Base-by-base conservation (phyloP, 2,329 filamentous ascomycete species). In the Chaetomiaceae sp. region DNA sequence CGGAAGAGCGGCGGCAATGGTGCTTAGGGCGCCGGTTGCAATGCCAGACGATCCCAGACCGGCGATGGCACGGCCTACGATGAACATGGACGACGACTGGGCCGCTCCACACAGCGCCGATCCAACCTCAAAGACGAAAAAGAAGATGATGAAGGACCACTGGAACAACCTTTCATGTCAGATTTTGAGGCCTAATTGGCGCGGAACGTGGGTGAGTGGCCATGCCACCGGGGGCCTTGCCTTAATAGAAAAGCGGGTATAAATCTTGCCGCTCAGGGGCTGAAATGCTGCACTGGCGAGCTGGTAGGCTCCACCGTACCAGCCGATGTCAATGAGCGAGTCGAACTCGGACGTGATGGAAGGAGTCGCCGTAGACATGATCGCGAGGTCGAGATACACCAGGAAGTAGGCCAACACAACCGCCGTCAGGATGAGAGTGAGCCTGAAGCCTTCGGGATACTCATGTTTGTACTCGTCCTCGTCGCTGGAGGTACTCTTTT, bases 11-110 rank as follows among this genome's bases (percentile, higher is more conserved):
- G 27, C 33, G 5, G 49, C 33, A 25, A 60, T 32, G 32, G 55
- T 60, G 16, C 32, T 48, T 10, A 58, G 21, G 25, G 47, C 53
- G 36, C 44, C 50, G 23, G 18, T 50, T n/a, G 40, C 41, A 14
- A 60, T 40, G 21, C 55, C 58, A 4, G 53, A 44, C 4, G 58
- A 38, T 5, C 64, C 63, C 14, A 61, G 21, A 40, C 65, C 64
- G 38, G 63, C 60, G 14, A 66, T 41, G 14, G 62, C 65, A 21
- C 65, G 56, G 10, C 65, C 65, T n/a, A 58, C 54, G 38, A 66
- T 66, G 33, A 66, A 58, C 47, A 50, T 50, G 18, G 27, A 5
- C 2, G 37, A 43, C 20, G 38, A 43, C 5, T 43, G 27, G 5
- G 47, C 47, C 11, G 38, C 47, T 4, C 47, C 47, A 30, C 47